A percentile compares a stretch with the other conserved stretches of the same genome.
These are phyloP conservation scores for Lactarius sanguifluus DNA, from an alignment of 768 basidiomycete genomes.

Conservation along the genomic window DNA sequence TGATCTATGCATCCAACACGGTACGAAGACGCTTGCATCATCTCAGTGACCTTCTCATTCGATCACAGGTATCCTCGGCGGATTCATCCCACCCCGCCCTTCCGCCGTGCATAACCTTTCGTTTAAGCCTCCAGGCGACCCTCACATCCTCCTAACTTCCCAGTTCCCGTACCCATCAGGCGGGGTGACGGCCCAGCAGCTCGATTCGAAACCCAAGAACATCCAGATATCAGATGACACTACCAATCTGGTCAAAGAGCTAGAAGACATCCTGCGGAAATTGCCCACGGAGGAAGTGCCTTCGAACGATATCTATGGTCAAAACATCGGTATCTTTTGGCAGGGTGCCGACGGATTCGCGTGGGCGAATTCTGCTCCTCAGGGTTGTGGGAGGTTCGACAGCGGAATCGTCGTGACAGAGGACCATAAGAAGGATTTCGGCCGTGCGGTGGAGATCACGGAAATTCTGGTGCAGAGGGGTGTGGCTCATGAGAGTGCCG, in stretches of 20 bases:
- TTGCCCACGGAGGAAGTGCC: constrained; percentile 57
- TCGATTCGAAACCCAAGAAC: constrained; percentile 45
- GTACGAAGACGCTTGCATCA: constrained; percentile 36
- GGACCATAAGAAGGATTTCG: constrained; percentile 67
- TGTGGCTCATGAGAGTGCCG: constrained; percentile 20
- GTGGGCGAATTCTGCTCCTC: constrained; percentile 63
- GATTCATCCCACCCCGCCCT: constrained; percentile 70
- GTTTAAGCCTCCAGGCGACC: constrained; percentile 37
- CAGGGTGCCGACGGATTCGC: constrained; percentile 50
- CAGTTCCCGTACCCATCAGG: constrained; percentile 50
- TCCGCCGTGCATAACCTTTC: constrained; percentile 55
- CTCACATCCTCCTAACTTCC: constrained; percentile 47
- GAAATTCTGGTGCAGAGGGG: constrained; percentile 43
- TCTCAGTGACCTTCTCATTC: constrained; percentile 9
- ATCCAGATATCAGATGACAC: constrained; percentile 40
- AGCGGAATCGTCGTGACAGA: constrained; percentile 52
- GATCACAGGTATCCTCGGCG: constrained; percentile 65
- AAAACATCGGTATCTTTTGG: constrained; percentile 65
- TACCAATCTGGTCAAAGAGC: constrained; percentile 51
- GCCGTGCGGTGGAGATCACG: constrained; percentile 67
- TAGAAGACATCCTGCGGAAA: constrained; percentile 56
- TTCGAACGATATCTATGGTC: constrained; percentile 68
- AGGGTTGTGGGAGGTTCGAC: constrained; percentile 55
- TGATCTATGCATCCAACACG: constrained; percentile 60
- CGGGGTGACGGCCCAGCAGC: constrained; percentile 48